Base-by-base conservation (phyloP, 306 rosid species). In the Vigna mungo region DNA sequence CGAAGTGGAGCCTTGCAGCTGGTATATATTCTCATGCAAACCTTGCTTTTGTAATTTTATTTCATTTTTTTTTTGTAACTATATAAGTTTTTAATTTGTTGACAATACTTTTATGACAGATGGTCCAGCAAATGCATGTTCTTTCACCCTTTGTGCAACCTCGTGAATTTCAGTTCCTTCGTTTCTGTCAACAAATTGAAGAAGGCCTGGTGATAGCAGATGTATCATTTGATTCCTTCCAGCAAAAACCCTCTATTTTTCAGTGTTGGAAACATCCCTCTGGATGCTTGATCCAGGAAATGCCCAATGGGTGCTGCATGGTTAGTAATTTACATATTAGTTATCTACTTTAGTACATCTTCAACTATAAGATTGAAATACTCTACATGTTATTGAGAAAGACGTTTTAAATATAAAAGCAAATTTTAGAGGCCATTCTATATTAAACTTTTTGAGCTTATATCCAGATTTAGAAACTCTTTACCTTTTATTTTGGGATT, bases 221-320 rank as follows among this genome's bases (percentile, higher is more conserved):
- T 64, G 85, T 92, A 11, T 94, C 98, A 0, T 86, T 66, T 44
- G 88, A 85, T 67, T 18, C 39, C 6, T 58, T 78, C 1, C 69
- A 52, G 53, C 80, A 71, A 6, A 60, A 43, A 16, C 6, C 15
- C 16, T 41, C 72, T 0, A 21, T 61, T 23, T 37, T 82, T 36
- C 77, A 60, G 20, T 49, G 81, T 60, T 90, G 96, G 96, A 87
- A 73, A 73, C 84, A 81, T 49, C 98, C 98, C 9, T 94, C 97
- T 0, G 98, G 98, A 13, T 90, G 92, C 84, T 62, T 91, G 84
- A 84, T 94, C 62, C 82, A 88, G n/a, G 89, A 89, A 36, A 7
- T 87, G 81, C 56, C 81, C 9, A 83, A 84, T 66, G 93, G 90
- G 0, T 76, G 66, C 66, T 89, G 94, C 36, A 72, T 76, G 90